Percentiles rank a stretch among this genome's conserved stretches.
Conservation (phyloP, 1,139 yeast species). For the Candida sanyaensis region DNA sequence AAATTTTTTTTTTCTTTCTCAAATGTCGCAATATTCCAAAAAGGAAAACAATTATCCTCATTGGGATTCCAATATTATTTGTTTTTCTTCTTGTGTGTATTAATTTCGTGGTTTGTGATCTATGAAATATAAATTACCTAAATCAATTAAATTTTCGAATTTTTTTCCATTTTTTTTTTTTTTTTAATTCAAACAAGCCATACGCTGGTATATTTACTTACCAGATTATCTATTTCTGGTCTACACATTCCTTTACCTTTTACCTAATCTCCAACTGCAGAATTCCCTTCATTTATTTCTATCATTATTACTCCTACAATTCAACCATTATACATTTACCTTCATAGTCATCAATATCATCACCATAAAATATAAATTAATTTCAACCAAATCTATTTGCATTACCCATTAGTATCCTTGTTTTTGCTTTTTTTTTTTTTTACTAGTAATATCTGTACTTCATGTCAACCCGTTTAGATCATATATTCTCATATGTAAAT, state of each 20-base stretch:
- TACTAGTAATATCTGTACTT: not conserved
- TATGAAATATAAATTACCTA: too few relatives aligned
- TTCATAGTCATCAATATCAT: not conserved
- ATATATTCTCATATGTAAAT: conserved; percentile 31
- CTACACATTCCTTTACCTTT: not conserved
- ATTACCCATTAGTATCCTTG: too few relatives aligned
- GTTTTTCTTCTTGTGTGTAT: not conserved
- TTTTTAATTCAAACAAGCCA: too few relatives aligned
- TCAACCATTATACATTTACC: not conserved
- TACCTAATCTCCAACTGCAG: not conserved
- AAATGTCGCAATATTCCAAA: not conserved
- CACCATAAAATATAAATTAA: not conserved
- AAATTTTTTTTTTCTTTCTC: not conserved
- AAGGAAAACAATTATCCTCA: not conserved
- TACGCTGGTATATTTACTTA: too few relatives aligned
- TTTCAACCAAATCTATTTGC: too few relatives aligned
- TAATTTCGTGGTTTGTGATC: not conserved
- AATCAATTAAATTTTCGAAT: too few relatives aligned
- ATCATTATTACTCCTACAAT: not conserved
- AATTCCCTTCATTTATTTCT: not conserved
- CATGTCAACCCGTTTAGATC: conserved; percentile 27
- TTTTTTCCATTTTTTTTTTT: too few relatives aligned
- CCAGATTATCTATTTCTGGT: not conserved
- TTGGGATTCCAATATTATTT: not conserved
- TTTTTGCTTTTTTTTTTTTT: too few relatives aligned